phyloP scores from a whole-genome alignment of 2,329 filamentous ascomycete species.

The Pleurostoma richardsiae region DNA sequence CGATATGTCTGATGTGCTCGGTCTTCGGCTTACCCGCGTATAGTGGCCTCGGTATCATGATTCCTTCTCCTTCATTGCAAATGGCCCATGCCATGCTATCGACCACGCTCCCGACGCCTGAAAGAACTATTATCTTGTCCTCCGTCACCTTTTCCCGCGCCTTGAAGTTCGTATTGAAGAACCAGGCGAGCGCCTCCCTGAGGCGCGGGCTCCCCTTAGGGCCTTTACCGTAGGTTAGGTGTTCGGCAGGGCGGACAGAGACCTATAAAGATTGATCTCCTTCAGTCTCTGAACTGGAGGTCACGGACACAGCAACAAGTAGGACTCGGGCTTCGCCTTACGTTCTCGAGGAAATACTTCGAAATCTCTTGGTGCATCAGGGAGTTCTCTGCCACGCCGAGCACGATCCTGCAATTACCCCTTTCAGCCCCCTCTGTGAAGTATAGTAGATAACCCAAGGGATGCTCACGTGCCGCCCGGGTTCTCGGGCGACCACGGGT shows the following conservation, averaged over 20 bases:
- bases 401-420: constrained; percentile 8
- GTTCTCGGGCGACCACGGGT: constrained; percentile 12
- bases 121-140: constrained; percentile 17
- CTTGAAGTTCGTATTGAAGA: constrained; percentile 14
- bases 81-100: constrained; percentile 18
- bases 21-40: constrained; percentile 13
- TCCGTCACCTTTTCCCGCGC: constrained; percentile 9
- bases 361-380: constrained; percentile 14
- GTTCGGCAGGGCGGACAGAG: constrained; percentile 9
- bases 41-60: constrained; percentile 20
- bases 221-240: constrained; percentile 21
- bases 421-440: background rate
- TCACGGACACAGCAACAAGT: background rate
- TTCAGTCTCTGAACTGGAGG: too few relatives aligned
- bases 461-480: constrained; percentile 10
- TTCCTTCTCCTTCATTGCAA: constrained; percentile 20
- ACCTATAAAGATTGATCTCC: background rate
- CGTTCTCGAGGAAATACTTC: constrained; percentile 8
- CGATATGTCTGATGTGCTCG: too few relatives aligned
- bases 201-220: constrained; percentile 19
- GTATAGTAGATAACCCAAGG: background rate
- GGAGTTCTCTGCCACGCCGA: constrained; percentile 16
- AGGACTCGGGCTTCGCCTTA: background rate
- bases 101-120: constrained; percentile 17
- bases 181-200: constrained; percentile 12